Conservation (phyloP, 805 yeast genomes). For the Candida rishiriensis region DNA sequence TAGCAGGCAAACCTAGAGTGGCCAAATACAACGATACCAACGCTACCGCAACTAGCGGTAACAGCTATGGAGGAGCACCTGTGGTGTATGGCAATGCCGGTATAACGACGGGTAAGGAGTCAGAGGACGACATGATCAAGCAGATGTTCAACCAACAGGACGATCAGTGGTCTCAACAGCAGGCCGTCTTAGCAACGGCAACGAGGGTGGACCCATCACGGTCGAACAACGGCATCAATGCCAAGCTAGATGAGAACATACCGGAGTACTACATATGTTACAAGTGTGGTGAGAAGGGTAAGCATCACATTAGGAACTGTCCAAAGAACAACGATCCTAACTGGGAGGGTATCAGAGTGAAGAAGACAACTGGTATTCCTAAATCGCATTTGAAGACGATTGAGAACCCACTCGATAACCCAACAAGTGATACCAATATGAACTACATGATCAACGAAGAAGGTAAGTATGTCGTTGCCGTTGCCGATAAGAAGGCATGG, state of each 20-base stretch:
- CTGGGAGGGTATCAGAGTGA: slow-evolving; percentile 87
- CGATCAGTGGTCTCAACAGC: slow-evolving; percentile 93
- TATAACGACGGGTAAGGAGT: slow-evolving; percentile 13
- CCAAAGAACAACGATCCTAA: slow-evolving; percentile 91
- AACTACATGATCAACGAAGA: slow-evolving; percentile 86
- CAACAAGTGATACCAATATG: slow-evolving; percentile 42
- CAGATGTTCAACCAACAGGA: slow-evolving; percentile 92
- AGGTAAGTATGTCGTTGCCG: slow-evolving; percentile 93
- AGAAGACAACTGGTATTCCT: slow-evolving; percentile 96
- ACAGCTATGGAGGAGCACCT: background rate
- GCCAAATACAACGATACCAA: slow-evolving; percentile 12
- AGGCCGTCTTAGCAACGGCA: slow-evolving; percentile 82
- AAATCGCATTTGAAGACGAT: slow-evolving; percentile 84
- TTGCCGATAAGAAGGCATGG: slow-evolving; percentile 93
- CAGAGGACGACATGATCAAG: slow-evolving; percentile 85
- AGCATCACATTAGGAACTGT: slow-evolving; percentile 93
- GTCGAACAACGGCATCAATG: slow-evolving; percentile 16
- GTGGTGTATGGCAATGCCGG: slow-evolving; percentile 6
- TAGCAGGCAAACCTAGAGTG: slow-evolving; percentile 64
- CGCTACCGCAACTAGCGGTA: slow-evolving; percentile 12
- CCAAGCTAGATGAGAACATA: slow-evolving; percentile 64
- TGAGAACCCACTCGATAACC: slow-evolving; percentile 62
- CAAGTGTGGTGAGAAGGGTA: slow-evolving; percentile 89
- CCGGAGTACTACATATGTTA: slow-evolving; percentile 97
- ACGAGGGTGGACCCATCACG: slow-evolving; percentile 49